Evolutionary conservation across 441 rosid genomes (phyloP), one percentile per base, ranked within the genome.

Genomic region (Syzygium malaccense): DNA sequence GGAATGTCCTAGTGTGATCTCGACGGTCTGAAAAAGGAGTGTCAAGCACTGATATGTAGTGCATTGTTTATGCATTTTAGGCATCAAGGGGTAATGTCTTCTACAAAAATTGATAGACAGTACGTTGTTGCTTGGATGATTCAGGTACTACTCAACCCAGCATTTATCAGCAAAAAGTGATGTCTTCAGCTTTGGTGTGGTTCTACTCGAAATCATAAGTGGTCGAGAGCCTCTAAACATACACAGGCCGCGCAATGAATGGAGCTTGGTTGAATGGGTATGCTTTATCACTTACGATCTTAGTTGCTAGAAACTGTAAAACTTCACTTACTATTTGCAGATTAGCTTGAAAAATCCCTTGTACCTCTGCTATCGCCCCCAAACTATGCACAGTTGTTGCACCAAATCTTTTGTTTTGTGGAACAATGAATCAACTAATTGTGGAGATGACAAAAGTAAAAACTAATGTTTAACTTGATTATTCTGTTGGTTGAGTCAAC

Each of bases 261-360:
- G 97, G 98, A 96, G 97, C 91, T 92, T 96, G 91, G 95, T 96
- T 80, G 98, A 96, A 95, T 96, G 97, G 98, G 98, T 95, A 94
- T 41, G 88, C 90, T 89, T 86, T 23, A 62, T 51, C 87, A 71
- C 85, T 79, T 71, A 79, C 56, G 90, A 55, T 89, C 56, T 53
- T 3, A 53, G 37, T 53, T 53, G 30, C 37, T 32, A 45, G 45
- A 64, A 53, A 25, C n/a, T 12, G 83, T 41, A 20, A 20, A 23
- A 37, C 5, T 71, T 71, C 17, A 41, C 41, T 9, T 75, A 11
- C 17, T 20, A 37, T 23, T 1, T 32, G 20, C 75, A 15, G 0
- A 64, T 15, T 75, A 12, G n/a, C n/a, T 75, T 23, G 51, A 54
- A 85, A 30, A 32, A 15, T n/a, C 26, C 41, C 37, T 51, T 54